Evolutionary conservation across 73 alveolate species (phyloP).

Genomic region (Tetrahymena borealis): DNA sequence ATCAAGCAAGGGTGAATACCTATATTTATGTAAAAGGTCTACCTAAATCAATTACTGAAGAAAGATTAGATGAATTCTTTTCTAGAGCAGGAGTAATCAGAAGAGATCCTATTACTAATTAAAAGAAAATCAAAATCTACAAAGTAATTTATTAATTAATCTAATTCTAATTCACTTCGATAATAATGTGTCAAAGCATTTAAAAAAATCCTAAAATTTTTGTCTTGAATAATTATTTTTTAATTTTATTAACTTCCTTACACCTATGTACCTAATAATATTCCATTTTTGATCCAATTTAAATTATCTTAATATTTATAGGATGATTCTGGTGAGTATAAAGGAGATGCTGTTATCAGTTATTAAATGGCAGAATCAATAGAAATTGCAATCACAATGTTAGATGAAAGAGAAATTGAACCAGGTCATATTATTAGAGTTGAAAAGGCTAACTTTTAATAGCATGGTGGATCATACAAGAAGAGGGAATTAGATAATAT

Average conservation of each 20-base stretch:
- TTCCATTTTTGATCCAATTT: too few species aligned
- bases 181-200: too few species aligned
- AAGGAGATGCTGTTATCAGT: conserved; percentile 78
- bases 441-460: conserved; percentile 62
- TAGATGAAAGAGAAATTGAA: conserved; percentile 27
- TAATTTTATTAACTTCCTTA: too few species aligned
- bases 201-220: too few species aligned
- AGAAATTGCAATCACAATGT: conserved; percentile 64
- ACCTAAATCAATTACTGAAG: conserved; percentile 59
- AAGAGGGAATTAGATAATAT: conserved; percentile 51
- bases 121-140: conserved; percentile 56
- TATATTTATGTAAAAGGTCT: conserved; percentile 75
- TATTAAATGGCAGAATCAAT: conserved; percentile 63
- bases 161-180: too few species aligned
- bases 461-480: conserved; percentile 64
- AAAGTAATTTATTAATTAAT: neutral
- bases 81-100: conserved; percentile 70
- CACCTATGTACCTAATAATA: too few species aligned
- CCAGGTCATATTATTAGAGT: conserved; percentile 57
- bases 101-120: conserved; percentile 59
- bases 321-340: conserved; percentile 40
- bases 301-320: too few species aligned
- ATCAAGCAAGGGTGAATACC: conserved; percentile 65
- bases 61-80: conserved; percentile 55
- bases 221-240: too few species aligned